Conservation (phyloP, 805 yeast species). For the Wickerhamomyces alni region DNA sequence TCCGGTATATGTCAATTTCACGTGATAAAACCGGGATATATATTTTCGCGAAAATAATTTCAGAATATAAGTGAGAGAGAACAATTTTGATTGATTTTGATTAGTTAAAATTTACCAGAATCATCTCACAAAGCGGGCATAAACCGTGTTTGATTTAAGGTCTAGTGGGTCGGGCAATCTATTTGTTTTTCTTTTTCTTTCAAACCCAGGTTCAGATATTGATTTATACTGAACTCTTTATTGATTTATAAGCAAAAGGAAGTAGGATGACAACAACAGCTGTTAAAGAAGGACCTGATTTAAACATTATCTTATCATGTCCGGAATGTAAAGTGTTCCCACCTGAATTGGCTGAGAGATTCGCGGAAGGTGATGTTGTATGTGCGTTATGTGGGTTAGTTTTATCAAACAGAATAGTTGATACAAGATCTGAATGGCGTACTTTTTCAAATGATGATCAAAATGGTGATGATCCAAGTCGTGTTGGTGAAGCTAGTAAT, state of each 20-base stretch:
- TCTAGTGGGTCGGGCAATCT: too few species aligned
- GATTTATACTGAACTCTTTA: constrained; percentile 2
- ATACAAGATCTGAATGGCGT: constrained; percentile 97
- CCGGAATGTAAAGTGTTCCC: constrained; percentile 96
- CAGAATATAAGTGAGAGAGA: too few species aligned
- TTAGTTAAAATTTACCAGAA: too few species aligned
- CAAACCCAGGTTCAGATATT: constrained; percentile 7
- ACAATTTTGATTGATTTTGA: too few species aligned
- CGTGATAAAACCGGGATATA: too few species aligned
- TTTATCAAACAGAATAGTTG: constrained; percentile 85
- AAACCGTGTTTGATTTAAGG: too few species aligned
- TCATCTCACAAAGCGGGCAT: too few species aligned
- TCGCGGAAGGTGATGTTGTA: constrained; percentile 97
- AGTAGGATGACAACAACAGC: constrained; percentile 5
- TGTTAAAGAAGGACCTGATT: constrained; percentile 57
- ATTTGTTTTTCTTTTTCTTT: too few species aligned
- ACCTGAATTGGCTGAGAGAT: constrained; percentile 90
- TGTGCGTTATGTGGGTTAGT: constrained; percentile 97
- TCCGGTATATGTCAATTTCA: constrained; percentile 5
- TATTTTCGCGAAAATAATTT: too few species aligned
- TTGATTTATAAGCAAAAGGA: neutral
- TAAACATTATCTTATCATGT: constrained; percentile 85
- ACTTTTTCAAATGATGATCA: constrained; percentile 97
- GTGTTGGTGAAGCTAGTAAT: constrained; percentile 97
- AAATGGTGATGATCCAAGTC: constrained; percentile 96